Base-by-base conservation (phyloP, 257 asterid species). In the Paulownia fortunei region DNA sequence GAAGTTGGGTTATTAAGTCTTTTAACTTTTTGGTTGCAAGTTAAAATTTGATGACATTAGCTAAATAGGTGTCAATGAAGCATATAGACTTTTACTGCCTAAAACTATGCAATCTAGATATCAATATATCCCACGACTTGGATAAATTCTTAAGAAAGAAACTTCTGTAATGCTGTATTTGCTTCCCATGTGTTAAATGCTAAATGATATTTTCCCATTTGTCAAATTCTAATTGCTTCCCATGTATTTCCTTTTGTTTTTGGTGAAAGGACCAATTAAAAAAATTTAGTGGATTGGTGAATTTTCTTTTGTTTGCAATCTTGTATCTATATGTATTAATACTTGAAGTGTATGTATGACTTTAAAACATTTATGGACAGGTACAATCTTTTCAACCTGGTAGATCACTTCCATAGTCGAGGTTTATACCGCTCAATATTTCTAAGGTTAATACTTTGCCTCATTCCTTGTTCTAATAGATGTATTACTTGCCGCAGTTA, bases 361-460 rank as follows among this genome's bases (percentile, higher is more conserved):
- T 10, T 26, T 65, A 61, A 8, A 56, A 80, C 73, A 44, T 59
- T 80, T 49, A 46, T 88, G 81, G 71, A 59, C 87, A 94, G 99
- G 79, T 94, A 94, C 88, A 92, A 94, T 89, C 86, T 91, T 73
- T 75, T 79, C 59, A 83, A 89, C 76, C 85, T 94, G 68, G 89
- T 88, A 32, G 98, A 94, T 76, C 90, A 92, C 78, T 92, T 94
- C 74, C 91, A 92, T 41, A 85, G 61, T 67, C 89, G 94, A 81
- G 99, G 99, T 52, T 80, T 92, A 67, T 89, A 94, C 81, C 94
- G 97, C 75, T 88, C 91, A 36, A 74, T 94, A 44, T 85, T 94
- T 78, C 64, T 88, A 64, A 88, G 99, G 99, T 94, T 61, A 39
- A 6, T 39, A 4, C 62, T 59, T 56, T 8, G 42, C 54, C 41